Base-by-base conservation (phyloP, 345 rosid genomes). In the Salix suchowensis region DNA sequence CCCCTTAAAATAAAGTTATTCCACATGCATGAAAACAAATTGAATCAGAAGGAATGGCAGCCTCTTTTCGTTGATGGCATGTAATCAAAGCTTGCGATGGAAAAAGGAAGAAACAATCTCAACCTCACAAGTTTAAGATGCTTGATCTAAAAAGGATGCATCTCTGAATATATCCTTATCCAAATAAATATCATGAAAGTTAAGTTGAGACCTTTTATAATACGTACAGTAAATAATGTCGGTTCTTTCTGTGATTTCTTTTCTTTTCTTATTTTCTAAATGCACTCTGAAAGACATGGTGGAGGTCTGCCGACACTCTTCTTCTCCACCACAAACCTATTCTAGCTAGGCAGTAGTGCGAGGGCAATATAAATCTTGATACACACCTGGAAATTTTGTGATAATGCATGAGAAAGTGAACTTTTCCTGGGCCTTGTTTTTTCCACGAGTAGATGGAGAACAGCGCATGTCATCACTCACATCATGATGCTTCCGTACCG, bases 401-500 rank as follows among this genome's bases (percentile, higher is more conserved):
- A 52, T 75, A 54, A 69, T 77, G 83, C 85, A 66, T 37, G 67
- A 65, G 75, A 84, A 85, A 82, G 88, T 66, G 52, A 64, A 74
- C 77, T 30, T 36, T 74, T 66, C 15, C 21, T 24, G 23, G 71
- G 80, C 73, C 69, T 70, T 65, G 70, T 60, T 77, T 72, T 40
- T 80, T 72, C 68, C 54, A 61, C 44, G 75, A 82, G 78, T 72
- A 77, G 70, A 75, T 71, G 77, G 76, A 81, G 72, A 80, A 76
- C 74, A 64, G 34, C 55, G 81, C 76, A 55, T 78, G 79, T 54
- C 68, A 54, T 64, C 82, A 70, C 70, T 52, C 62, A 79, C 61
- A 82, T 84, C 72, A 82, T 84, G 71, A 30, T 79, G 83, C 74
- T 66, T 78, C 86, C 84, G 76, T 77, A 83, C 37, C 1, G 1